phyloP scores from a whole-genome alignment of 2,329 filamentous ascomycete genomes.

The Phialocephala sp. region DNA sequence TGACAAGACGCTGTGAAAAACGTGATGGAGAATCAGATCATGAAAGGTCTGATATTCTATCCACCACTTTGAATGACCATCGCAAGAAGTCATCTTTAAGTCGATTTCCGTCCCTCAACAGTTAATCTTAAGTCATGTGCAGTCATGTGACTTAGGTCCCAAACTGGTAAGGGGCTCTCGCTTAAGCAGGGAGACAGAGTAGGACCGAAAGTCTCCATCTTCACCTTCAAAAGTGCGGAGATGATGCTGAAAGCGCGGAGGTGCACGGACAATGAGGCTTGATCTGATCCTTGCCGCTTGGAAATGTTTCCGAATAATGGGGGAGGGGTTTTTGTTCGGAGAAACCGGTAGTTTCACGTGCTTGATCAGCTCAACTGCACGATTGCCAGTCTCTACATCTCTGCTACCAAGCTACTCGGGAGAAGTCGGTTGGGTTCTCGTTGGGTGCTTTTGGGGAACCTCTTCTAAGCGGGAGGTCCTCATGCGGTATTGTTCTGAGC shows the following conservation, averaged over 20 bases:
- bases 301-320: neutral
- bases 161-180: slow-evolving; percentile 11
- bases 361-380: neutral
- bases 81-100: neutral
- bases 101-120: neutral
- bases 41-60: neutral
- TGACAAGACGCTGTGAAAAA: neutral
- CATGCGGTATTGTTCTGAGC: too few species aligned
- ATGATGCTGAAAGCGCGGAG: slow-evolving; percentile 23
- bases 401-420: too few species aligned
- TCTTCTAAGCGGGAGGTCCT: too few species aligned
- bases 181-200: slow-evolving; percentile 13
- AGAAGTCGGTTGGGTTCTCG: too few species aligned
- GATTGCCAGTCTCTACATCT: too few species aligned
- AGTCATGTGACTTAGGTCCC: neutral
- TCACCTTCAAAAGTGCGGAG: slow-evolving; percentile 17
- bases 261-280: slow-evolving; percentile 16
- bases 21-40: neutral
- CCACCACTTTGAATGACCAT: neutral
- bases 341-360: neutral
- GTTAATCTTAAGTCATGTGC: neutral
- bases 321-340: neutral
- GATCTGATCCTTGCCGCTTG: neutral
- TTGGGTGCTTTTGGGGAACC: too few species aligned
- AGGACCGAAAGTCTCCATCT: slow-evolving; percentile 25